Conservation (phyloP, 2,329 filamentous ascomycete species). For the Aplosporella prunicola region DNA sequence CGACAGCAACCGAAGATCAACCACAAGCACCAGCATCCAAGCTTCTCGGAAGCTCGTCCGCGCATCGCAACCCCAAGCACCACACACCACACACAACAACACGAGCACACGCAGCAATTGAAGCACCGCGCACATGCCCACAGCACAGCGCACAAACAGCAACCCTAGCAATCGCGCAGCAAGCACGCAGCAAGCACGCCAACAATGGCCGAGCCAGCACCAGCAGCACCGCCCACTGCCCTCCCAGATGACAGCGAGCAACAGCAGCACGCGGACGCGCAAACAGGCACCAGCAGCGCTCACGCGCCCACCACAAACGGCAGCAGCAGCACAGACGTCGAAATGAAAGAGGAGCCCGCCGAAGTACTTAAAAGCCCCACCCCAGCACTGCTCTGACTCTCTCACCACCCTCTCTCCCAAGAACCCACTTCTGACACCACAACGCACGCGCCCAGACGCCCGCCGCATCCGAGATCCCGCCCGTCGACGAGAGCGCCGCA, state of each 20-base stretch:
- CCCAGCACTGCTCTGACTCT: neutral
- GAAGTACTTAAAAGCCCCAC: slow-evolving; percentile 15
- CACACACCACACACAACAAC: too few relatives aligned
- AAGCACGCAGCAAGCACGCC: too few relatives aligned
- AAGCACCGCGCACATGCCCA: too few relatives aligned
- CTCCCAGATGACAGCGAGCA: too few relatives aligned
- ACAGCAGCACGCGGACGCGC: slow-evolving; percentile 6
- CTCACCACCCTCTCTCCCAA: slow-evolving; percentile 13
- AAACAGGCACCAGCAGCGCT: slow-evolving; percentile 1
- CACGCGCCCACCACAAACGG: slow-evolving; percentile 16
- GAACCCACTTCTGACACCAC: slow-evolving; percentile 16
- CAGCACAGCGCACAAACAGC: too few relatives aligned
- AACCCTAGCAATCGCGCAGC: too few relatives aligned
- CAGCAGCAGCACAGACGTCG: slow-evolving; percentile 17
- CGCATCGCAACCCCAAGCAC: too few relatives aligned
- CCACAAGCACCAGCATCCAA: too few relatives aligned
- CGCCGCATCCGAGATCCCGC: neutral
- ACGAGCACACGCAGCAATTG: too few relatives aligned
- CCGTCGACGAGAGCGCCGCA: slow-evolving; percentile 14
- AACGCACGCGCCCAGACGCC: slow-evolving; percentile 2
- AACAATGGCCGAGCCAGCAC: neutral
- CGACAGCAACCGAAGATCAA: too few relatives aligned
- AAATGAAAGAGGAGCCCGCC: slow-evolving; percentile 27
- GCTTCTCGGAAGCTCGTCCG: too few relatives aligned
- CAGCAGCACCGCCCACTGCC: too few relatives aligned